Evolutionary conservation across 2,329 filamentous ascomycete species (phyloP).

Genomic region (Venturiaceae sp.): DNA sequence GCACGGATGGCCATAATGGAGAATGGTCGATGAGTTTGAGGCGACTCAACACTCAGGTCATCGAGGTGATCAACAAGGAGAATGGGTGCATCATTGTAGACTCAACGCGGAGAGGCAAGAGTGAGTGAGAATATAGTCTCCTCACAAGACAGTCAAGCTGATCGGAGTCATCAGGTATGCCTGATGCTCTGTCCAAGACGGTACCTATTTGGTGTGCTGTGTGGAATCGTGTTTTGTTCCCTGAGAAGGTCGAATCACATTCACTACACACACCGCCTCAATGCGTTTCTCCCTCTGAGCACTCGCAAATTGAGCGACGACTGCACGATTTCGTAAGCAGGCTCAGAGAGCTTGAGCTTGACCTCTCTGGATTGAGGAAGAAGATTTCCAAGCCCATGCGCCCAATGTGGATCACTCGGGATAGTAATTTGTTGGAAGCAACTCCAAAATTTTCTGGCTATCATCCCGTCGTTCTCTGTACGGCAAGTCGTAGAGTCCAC

Average conservation of each 20-base stretch:
- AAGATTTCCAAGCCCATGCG: constrained; percentile 62
- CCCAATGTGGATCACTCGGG: constrained; percentile 71
- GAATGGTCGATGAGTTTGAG: constrained; percentile 86
- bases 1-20: constrained; percentile 85
- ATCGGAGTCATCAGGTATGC: constrained; percentile 53
- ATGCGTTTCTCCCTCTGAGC: constrained; percentile 64
- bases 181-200: constrained; percentile 89
- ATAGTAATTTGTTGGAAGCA: constrained; percentile 27
- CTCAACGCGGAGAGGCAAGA: constrained; percentile 84
- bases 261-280: constrained; percentile 61
- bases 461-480: constrained; percentile 73
- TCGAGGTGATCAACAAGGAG: constrained; percentile 54
- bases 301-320: constrained; percentile 62
- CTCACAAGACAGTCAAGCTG: neutral
- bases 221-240: constrained; percentile 71
- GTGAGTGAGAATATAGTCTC: constrained; percentile 31
- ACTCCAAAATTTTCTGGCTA: constrained; percentile 44
- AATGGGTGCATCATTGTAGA: constrained; percentile 84
- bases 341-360: constrained; percentile 49
- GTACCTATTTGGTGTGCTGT: constrained; percentile 90
- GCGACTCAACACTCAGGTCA: constrained; percentile 72
- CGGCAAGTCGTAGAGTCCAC: constrained; percentile 62
- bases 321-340: constrained; percentile 47
- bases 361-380: constrained; percentile 43
- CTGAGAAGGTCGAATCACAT: constrained; percentile 37